phyloP scores from a whole-genome alignment of 2,329 filamentous ascomycete species.

The Tolypocladium tropicale region DNA sequence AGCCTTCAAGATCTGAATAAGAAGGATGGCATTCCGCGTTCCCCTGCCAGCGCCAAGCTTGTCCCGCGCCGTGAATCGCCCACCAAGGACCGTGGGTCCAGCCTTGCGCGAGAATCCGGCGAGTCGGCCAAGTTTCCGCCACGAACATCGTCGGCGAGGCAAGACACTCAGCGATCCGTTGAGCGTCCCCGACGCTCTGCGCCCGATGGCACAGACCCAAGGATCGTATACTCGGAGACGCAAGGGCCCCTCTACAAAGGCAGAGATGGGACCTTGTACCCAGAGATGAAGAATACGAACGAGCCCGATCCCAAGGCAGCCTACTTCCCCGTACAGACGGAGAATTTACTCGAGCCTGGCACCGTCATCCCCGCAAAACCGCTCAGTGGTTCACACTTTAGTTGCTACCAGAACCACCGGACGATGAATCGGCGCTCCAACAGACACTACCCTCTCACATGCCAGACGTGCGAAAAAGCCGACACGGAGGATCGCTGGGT shows the following conservation, averaged over 20 bases:
- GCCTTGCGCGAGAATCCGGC: constrained; percentile 7
- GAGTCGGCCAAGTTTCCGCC: constrained; percentile 18
- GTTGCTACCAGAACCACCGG: constrained; percentile 37
- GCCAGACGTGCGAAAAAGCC: constrained; percentile 39
- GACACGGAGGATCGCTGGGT: constrained; percentile 34
- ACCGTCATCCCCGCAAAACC: constrained; percentile 30
- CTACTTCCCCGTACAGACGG: constrained; percentile 25
- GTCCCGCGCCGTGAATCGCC: constrained; percentile 3
- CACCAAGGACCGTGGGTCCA: constrained; percentile 10
- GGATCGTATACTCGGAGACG: constrained; percentile 21
- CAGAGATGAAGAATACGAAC: constrained; percentile 25
- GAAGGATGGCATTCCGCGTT: background rate
- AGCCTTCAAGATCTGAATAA: constrained; percentile 12
- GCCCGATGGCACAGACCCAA: constrained; percentile 17
- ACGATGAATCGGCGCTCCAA: constrained; percentile 39
- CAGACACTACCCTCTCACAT: constrained; percentile 38
- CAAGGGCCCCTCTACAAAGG: constrained; percentile 24
- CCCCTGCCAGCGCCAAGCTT: background rate
- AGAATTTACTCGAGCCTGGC: constrained; percentile 17
- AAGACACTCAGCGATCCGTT: constrained; percentile 7
- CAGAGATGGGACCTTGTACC: constrained; percentile 28
- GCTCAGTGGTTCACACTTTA: constrained; percentile 32
- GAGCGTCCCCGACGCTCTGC: constrained; percentile 13
- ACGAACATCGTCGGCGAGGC: constrained; percentile 20
- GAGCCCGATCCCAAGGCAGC: constrained; percentile 24